Conservation (phyloP, 169 alveolate genomes). For the Plasmodium gaboni region DNA sequence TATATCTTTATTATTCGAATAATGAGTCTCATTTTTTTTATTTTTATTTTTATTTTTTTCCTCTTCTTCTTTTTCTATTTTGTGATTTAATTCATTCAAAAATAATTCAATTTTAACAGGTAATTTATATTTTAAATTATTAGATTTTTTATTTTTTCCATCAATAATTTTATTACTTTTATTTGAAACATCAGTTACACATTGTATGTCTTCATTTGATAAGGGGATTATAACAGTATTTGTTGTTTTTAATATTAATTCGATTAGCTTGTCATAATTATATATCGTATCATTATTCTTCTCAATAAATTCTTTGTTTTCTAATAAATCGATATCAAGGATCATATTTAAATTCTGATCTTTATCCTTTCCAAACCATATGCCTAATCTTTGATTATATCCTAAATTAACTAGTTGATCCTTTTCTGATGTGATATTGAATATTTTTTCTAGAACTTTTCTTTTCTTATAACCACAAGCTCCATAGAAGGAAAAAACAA, state of each 20-base stretch:
- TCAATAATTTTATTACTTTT: background rate
- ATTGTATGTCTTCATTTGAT: constrained; percentile 10
- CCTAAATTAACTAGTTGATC: constrained; percentile 35
- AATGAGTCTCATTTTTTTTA: background rate
- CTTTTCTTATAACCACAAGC: constrained; percentile 27
- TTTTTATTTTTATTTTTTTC: constrained; percentile 27
- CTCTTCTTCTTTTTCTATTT: too few species aligned
- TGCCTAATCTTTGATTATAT: constrained; percentile 40
- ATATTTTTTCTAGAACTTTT: constrained; percentile 29
- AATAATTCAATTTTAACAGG: constrained; percentile 43
- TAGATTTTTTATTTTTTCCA: background rate
- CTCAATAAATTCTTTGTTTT: constrained; percentile 35
- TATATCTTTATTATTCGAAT: too few species aligned
- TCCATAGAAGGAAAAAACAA: constrained; percentile 56
- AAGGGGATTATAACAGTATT: constrained; percentile 50
- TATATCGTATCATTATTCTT: constrained; percentile 6
- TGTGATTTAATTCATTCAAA: constrained; percentile 17
- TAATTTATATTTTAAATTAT: background rate
- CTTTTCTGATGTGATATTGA: constrained; percentile 13
- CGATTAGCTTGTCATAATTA: constrained; percentile 28
- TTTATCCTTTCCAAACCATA: constrained; percentile 56
- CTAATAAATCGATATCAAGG: constrained; percentile 41
- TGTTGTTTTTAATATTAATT: constrained; percentile 40
- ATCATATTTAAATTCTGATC: constrained; percentile 40
- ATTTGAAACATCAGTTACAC: too few species aligned